A percentile compares a stretch with the other conserved stretches of the same genome.
phyloP scores from a whole-genome alignment of 2,329 filamentous ascomycete genomes.

The Fusarium azukiicola region DNA sequence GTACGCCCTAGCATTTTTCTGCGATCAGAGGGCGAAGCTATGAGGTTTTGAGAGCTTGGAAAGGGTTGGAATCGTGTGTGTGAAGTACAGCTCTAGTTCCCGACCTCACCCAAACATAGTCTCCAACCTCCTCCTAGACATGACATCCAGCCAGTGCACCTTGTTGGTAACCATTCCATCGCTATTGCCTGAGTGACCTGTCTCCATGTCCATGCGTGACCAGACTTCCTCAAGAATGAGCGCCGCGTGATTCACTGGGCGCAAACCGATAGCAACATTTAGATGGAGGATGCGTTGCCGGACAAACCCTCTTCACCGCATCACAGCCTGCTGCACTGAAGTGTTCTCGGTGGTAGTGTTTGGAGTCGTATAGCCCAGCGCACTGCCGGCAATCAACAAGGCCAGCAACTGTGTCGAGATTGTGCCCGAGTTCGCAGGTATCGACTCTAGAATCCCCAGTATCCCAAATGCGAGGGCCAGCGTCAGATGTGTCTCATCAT shows the following conservation, averaged over 20 bases:
- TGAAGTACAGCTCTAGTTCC: no score
- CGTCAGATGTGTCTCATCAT: conserved; percentile 7
- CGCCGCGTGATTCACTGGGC: conserved; percentile 22
- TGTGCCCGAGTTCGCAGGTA: conserved; percentile 32
- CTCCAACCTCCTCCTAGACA: conserved; percentile 37
- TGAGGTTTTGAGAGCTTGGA: not conserved
- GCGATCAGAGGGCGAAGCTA: conserved; percentile 31
- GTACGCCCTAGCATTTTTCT: conserved; percentile 28
- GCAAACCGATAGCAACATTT: conserved; percentile 26
- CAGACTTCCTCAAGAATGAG: conserved; percentile 40
- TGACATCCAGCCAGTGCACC: conserved; percentile 42
- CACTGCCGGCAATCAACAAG: conserved; percentile 35
- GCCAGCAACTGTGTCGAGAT: conserved; percentile 34
- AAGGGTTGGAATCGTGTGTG: not conserved
- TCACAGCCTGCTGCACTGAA: not conserved
- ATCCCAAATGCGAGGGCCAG: conserved; percentile 16
- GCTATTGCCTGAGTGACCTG: not conserved
- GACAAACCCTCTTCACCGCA: conserved; percentile 30
- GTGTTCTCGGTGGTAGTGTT: not conserved
- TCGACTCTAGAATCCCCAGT: conserved; percentile 14
- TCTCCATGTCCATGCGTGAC: conserved; percentile 33
- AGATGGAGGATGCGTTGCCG: conserved; percentile 10
- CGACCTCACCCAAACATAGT: conserved; percentile 36
- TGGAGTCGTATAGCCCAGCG: not conserved
- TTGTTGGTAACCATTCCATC: not conserved